Evolutionary conservation across 2,329 filamentous ascomycete species (phyloP).

Genomic region (Graphilbum ipis-grandicollis): DNA sequence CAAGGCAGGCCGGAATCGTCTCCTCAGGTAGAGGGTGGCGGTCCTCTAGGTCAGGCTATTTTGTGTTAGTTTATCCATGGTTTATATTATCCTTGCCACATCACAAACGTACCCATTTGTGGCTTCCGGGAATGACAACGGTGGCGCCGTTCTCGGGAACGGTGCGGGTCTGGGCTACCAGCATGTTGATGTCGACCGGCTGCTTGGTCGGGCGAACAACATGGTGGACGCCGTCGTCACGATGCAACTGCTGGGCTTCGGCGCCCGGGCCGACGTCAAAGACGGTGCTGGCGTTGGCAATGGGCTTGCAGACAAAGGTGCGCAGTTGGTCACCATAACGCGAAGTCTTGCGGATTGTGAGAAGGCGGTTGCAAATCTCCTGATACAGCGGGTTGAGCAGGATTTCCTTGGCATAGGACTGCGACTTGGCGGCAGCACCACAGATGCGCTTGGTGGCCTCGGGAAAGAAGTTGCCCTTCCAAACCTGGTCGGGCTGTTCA

Average conservation of each 20-base stretch:
- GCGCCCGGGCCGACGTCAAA: constrained; percentile 1
- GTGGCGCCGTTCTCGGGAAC: not conserved
- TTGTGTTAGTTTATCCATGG: too few species aligned
- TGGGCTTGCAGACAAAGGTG: not conserved
- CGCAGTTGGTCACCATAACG: not conserved
- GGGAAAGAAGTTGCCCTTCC: constrained; percentile 1
- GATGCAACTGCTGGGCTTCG: not conserved
- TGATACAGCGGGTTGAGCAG: not conserved
- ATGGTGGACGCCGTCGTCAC: not conserved
- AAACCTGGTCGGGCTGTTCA: not conserved
- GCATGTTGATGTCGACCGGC: not conserved
- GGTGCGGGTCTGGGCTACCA: not conserved
- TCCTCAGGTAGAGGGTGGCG: not conserved
- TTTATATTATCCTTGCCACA: too few species aligned
- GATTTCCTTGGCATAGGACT: not conserved
- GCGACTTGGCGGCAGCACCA: not conserved
- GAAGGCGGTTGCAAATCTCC: not conserved
- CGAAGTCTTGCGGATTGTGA: not conserved
- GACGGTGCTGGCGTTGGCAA: constrained; percentile 1
- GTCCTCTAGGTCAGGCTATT: not conserved
- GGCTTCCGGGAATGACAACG: not conserved
- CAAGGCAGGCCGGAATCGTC: not conserved
- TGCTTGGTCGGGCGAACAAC: not conserved
- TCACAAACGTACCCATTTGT: constrained; percentile 1
- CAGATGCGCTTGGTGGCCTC: not conserved